phyloP scores from a whole-genome alignment of 2,329 filamentous ascomycete species.

The Mycogone perniciosa region DNA sequence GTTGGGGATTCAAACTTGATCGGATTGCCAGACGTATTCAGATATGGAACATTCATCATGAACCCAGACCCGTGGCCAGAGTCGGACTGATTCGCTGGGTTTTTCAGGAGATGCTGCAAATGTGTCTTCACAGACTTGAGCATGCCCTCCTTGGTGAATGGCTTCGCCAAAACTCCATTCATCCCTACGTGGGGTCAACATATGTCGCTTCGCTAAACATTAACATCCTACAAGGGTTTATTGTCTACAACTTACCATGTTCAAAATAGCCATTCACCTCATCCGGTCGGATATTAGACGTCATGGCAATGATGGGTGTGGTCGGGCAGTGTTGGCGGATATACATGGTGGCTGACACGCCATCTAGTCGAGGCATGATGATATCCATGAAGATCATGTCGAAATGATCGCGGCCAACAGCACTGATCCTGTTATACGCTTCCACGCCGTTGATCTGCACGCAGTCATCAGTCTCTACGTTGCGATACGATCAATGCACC shows the following conservation, averaged over 20 bases:
- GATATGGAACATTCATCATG: conserved; percentile 28
- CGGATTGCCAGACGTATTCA: conserved; percentile 27
- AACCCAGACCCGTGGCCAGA: conserved; percentile 26
- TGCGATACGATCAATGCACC: conserved; percentile 14
- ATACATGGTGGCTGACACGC: conserved; percentile 87
- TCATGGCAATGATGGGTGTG: conserved; percentile 95
- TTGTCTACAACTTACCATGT: conserved; percentile 60
- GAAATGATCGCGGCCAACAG: conserved; percentile 41
- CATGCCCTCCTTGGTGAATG: conserved; percentile 86
- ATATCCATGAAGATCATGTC: conserved; percentile 83
- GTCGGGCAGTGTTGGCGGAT: conserved; percentile 80
- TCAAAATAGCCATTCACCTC: conserved; percentile 97
- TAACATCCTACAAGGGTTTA: conserved; percentile 7
- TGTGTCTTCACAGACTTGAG: conserved; percentile 83
- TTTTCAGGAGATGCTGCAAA: conserved; percentile 73
- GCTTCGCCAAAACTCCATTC: conserved; percentile 95
- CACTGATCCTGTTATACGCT: conserved; percentile 76
- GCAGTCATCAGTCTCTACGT: conserved; percentile 6
- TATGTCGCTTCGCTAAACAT: background rate
- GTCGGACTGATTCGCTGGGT: conserved; percentile 42
- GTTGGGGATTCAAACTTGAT: conserved; percentile 52
- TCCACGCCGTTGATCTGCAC: conserved; percentile 67
- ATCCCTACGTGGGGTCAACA: conserved; percentile 57
- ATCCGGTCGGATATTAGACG: conserved; percentile 92
- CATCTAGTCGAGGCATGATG: conserved; percentile 94